Evolutionary conservation across 345 rosid genomes (phyloP).

Genomic region (Gossypium turneri): DNA sequence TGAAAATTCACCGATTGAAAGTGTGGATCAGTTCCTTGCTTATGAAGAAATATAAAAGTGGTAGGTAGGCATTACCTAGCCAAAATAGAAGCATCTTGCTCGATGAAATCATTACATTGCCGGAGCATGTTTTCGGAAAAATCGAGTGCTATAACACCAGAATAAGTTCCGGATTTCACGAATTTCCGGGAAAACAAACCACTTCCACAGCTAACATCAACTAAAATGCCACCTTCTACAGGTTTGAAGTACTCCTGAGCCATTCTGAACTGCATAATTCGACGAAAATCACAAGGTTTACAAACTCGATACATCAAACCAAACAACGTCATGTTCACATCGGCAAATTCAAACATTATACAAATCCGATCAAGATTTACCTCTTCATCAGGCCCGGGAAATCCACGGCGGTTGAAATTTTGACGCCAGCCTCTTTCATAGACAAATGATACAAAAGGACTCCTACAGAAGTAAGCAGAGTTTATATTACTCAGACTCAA

Average conservation of each 20-base stretch:
- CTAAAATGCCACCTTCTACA: slow-evolving; percentile 71
- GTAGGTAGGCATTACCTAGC: slow-evolving; percentile 29
- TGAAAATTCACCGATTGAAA: slow-evolving; percentile 25
- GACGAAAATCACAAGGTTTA: background rate
- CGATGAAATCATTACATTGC: slow-evolving; percentile 79
- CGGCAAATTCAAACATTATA: background rate
- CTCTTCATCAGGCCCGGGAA: slow-evolving; percentile 97
- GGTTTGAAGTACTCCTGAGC: slow-evolving; percentile 87
- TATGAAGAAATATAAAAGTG: background rate
- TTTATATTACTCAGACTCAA: background rate
- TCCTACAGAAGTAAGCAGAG: slow-evolving; percentile 45
- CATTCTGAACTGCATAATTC: slow-evolving; percentile 71
- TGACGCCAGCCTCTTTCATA: slow-evolving; percentile 94
- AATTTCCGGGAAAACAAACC: slow-evolving; percentile 89
- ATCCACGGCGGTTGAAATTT: slow-evolving; percentile 65
- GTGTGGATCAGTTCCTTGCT: slow-evolving; percentile 15
- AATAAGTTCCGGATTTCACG: slow-evolving; percentile 63
- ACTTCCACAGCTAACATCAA: slow-evolving; percentile 94
- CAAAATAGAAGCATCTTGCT: slow-evolving; percentile 46
- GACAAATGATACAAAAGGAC: slow-evolving; percentile 73
- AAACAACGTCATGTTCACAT: background rate
- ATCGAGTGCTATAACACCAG: slow-evolving; percentile 82
- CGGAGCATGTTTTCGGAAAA: slow-evolving; percentile 97
- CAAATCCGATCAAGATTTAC: slow-evolving; percentile 25
- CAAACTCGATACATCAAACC: background rate